Evolutionary conservation across 1,284 basidiomycete genomes (phyloP), one percentile per base, ranked within the genome.

Genomic region (Chondrostereum purpureum): DNA sequence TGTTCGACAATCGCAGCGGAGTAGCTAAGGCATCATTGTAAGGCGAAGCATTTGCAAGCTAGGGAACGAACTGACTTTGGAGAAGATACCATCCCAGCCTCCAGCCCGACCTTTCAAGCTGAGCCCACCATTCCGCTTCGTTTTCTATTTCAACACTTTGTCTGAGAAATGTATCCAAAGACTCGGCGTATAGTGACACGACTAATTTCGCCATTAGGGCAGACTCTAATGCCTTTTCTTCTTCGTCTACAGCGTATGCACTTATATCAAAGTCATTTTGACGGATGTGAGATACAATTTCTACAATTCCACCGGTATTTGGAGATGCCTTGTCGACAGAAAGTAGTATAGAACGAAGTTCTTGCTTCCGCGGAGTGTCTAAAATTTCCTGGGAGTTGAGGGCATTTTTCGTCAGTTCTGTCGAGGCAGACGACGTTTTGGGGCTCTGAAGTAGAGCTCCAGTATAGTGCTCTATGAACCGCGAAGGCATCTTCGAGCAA

Each of bases 81-180:
- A 88, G 49, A 20, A 88, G 64, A 58, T 83, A 84, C 58, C 71
- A 67, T 10, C 69, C 68, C 5, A 78, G 64, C 24, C 66, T 72
- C 39, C 58, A 50, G 31, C 62, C 58, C 1, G 84, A 86, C 24
- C 75, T 68, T 49, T 77, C 78, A 38, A 83, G 58, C 42, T 82
- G 77, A 14, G 70, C 67, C 86, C 87, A 89, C 84, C 84, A 89
- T 46, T 87, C 78, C 8, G 80, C 76, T 53, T 88, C 85, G 4
- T 69, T 63, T 55, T 89, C 85, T 5, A 77, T 75, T 35, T 77
- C 61, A 10, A 73, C 70, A 3, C 86, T 83, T 54, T 88, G 77
- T 10, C 66, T 55, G 46, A 89, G 58, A 51, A 76, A 77, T 13
- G 66, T 55, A 46, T 83, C 72, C 53, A 88, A 59, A 1, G 74